Conservation (phyloP, 768 basidiomycete species). For the Rhodocollybia butyracea region DNA sequence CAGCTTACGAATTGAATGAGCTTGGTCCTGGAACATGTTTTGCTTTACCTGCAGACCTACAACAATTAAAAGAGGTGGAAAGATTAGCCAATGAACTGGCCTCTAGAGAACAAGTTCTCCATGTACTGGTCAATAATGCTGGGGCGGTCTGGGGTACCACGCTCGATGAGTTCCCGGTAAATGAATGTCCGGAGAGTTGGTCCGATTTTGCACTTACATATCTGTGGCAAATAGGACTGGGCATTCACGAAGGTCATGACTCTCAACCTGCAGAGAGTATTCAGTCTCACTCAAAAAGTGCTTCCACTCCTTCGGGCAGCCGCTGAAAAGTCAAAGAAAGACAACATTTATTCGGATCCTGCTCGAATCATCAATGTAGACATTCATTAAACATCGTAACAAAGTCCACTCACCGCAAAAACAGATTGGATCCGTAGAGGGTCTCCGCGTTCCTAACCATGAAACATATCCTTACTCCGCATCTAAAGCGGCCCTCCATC, state of each 20-base stretch:
- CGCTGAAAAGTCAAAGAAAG: constrained; percentile 32
- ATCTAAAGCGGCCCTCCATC: constrained; percentile 61
- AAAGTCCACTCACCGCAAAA: background rate
- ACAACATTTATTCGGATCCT: constrained; percentile 45
- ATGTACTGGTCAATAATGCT: constrained; percentile 59
- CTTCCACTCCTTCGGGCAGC: constrained; percentile 53
- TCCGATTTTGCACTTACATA: too few relatives aligned
- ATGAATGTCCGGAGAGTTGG: too few relatives aligned
- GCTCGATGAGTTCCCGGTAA: constrained; percentile 45
- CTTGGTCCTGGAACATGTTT: constrained; percentile 55
- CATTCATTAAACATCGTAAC: background rate
- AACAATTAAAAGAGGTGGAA: constrained; percentile 50
- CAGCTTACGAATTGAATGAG: constrained; percentile 48
- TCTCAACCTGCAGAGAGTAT: constrained; percentile 61
- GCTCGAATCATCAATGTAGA: constrained; percentile 59
- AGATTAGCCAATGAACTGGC: constrained; percentile 47
- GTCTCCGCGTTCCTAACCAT: constrained; percentile 44
- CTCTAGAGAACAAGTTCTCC: constrained; percentile 48
- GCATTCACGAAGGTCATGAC: constrained; percentile 61
- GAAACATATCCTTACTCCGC: constrained; percentile 68
- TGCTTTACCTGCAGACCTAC: constrained; percentile 51
- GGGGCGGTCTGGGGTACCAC: constrained; percentile 54
- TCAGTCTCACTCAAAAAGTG: constrained; percentile 59
- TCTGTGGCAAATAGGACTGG: constrained; percentile 45
- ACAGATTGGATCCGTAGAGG: constrained; percentile 65